Evolutionary conservation across 306 rosid genomes (phyloP).

Genomic region (Glycine latifolia): DNA sequence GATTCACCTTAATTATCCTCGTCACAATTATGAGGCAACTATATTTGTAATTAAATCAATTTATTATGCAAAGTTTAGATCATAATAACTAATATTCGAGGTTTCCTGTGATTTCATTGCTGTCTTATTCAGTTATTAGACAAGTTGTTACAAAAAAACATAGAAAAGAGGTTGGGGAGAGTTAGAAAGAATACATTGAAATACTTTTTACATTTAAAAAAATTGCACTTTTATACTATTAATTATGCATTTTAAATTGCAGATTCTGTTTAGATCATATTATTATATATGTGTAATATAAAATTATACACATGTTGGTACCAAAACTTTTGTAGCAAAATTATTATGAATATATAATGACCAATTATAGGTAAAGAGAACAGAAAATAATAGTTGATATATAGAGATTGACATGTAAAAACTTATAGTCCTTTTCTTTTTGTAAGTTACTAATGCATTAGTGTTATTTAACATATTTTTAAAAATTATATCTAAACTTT

Average conservation of each 20-base stretch:
- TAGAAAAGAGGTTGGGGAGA: background rate
- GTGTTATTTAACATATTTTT: too few relatives aligned
- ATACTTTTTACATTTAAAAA: background rate
- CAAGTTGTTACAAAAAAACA: background rate
- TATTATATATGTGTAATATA: background rate
- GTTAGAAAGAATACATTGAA: background rate
- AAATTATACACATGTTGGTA: background rate
- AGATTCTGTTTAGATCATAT: background rate
- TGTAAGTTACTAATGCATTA: too few relatives aligned
- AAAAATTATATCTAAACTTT: too few relatives aligned
- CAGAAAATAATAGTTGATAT: background rate
- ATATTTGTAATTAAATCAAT: background rate
- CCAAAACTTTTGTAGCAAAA: background rate
- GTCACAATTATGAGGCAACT: constrained; percentile 30
- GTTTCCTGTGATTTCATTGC: constrained; percentile 15
- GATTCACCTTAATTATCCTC: constrained; percentile 25
- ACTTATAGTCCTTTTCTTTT: too few relatives aligned
- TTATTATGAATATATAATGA: background rate
- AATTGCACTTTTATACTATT: background rate
- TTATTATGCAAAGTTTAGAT: constrained; percentile 7
- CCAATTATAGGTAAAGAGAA: background rate
- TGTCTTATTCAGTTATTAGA: constrained; percentile 9
- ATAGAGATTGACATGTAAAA: too few relatives aligned
- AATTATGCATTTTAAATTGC: background rate
- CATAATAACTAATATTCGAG: background rate